Conservation (phyloP, 1,139 yeast genomes). For the Yamadazyma spencermartinsiae region DNA sequence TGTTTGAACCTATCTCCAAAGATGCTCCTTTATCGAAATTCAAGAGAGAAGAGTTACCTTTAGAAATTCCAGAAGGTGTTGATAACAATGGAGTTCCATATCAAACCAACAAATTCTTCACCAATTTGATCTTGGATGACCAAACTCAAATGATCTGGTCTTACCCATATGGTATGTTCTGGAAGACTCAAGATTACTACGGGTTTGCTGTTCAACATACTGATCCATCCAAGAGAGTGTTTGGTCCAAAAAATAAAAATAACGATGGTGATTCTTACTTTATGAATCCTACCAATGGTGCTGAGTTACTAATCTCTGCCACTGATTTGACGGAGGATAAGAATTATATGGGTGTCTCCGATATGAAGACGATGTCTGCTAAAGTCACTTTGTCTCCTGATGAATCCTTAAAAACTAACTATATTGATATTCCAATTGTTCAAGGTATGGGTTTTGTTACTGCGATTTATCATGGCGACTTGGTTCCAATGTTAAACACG, state of each 20-base stretch:
- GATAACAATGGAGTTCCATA: constrained; percentile 50
- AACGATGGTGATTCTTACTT: constrained; percentile 40
- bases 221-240: constrained; percentile 56
- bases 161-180: constrained; percentile 82
- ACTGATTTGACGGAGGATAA: constrained; percentile 37
- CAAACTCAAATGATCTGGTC: constrained; percentile 72
- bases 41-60: constrained; percentile 47
- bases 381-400: constrained; percentile 45
- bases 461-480: constrained; percentile 58
- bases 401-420: constrained; percentile 23
- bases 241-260: constrained; percentile 53
- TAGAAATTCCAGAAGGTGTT: constrained; percentile 51
- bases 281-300: constrained; percentile 54
- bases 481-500: constrained; percentile 54
- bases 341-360: constrained; percentile 44
- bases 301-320: constrained; percentile 58
- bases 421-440: constrained; percentile 44
- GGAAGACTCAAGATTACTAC: constrained; percentile 38
- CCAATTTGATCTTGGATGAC: constrained; percentile 67
- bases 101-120: constrained; percentile 82
- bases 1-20: constrained; percentile 53
- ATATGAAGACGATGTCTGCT: constrained; percentile 58
- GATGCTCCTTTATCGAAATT: constrained; percentile 52
- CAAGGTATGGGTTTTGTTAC: constrained; percentile 84
- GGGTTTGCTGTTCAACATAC: constrained; percentile 75